phyloP scores from a whole-genome alignment of 495 filamentous ascomycete genomes.

The Penicillium desertorum region DNA sequence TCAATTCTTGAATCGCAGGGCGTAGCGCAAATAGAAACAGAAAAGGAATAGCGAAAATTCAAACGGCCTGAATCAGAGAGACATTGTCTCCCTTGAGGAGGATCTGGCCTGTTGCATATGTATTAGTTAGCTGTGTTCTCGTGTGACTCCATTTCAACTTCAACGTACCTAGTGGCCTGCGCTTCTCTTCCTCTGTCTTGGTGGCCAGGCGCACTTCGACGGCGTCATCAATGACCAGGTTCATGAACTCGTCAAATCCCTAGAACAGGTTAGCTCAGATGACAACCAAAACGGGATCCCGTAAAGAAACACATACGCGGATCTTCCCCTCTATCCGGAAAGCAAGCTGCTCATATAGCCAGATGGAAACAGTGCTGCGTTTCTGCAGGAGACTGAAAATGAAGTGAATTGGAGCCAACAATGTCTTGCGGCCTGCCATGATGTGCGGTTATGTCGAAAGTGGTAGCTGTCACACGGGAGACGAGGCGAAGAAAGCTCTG shows the following conservation, averaged over 20 bases:
- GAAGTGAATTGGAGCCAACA: constrained; percentile 96
- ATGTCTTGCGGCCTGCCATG: constrained; percentile 87
- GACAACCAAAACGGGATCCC: not conserved
- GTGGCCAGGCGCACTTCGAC: constrained; percentile 85
- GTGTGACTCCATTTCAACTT: not conserved
- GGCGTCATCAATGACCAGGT: constrained; percentile 93
- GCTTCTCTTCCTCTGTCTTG: constrained; percentile 76
- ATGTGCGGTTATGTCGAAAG: constrained; percentile 26
- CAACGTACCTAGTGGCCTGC: constrained; percentile 72
- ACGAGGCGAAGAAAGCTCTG: constrained; percentile 20
- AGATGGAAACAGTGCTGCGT: constrained; percentile 84
- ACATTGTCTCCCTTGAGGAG: constrained; percentile 97
- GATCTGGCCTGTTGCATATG: constrained; percentile 74
- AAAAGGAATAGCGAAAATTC: constrained; percentile 23
- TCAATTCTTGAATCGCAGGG: constrained; percentile 38
- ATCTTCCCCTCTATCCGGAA: constrained; percentile 96
- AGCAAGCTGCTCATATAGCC: constrained; percentile 92
- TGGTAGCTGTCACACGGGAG: constrained; percentile 3
- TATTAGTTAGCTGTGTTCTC: constrained; percentile 20
- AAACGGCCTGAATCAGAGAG: constrained; percentile 81
- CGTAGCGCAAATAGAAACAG: constrained; percentile 25
- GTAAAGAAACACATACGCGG: constrained; percentile 53
- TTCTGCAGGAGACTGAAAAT: constrained; percentile 96
- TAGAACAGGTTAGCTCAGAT: constrained; percentile 30
- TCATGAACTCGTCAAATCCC: constrained; percentile 99